These are phyloP conservation scores for Stropharia rugosoannulata DNA, from an alignment of 768 basidiomycete genomes.

Conservation along the genomic window DNA sequence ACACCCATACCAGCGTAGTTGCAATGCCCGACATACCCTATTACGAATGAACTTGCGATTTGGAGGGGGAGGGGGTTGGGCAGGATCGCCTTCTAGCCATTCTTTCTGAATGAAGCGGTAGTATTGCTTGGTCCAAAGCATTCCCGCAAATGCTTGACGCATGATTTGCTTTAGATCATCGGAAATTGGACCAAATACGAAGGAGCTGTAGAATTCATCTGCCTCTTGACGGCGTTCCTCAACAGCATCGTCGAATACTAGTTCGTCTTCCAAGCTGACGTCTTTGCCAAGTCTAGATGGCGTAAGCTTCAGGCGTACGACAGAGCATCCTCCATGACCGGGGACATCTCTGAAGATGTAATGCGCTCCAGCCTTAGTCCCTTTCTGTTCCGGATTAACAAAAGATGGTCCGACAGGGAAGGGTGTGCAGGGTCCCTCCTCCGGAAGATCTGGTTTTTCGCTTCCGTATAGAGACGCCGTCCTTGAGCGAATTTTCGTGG, in stretches of 20 bases:
- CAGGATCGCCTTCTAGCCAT: conserved; percentile 95
- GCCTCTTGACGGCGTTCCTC: conserved; percentile 92
- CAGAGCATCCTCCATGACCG: conserved; percentile 88
- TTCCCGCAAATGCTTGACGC: conserved; percentile 93
- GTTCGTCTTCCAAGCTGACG: conserved; percentile 82
- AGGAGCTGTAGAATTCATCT: conserved; percentile 89
- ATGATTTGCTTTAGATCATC: conserved; percentile 95
- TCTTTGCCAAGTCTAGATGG: conserved; percentile 74
- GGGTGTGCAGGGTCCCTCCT: conserved; percentile 60
- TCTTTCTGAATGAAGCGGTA: conserved; percentile 96
- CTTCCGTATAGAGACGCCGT: conserved; percentile 43
- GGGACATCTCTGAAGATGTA: conserved; percentile 88
- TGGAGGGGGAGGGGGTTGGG: conserved; percentile 92
- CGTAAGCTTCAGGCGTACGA: conserved; percentile 92
- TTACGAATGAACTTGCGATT: conserved; percentile 86
- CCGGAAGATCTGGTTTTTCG: conserved; percentile 37
- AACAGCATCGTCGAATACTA: conserved; percentile 81
- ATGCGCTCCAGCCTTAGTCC: conserved; percentile 94
- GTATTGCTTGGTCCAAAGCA: conserved; percentile 99
- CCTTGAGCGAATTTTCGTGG: conserved; percentile 47
- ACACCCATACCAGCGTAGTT: neutral
- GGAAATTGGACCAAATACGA: conserved; percentile 81
- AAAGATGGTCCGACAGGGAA: conserved; percentile 56
- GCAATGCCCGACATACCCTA: conserved; percentile 45
- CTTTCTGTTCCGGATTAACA: conserved; percentile 82